Base-by-base conservation (phyloP, 306 rosid genomes). In the Cotoneaster glaucophyllus region DNA sequence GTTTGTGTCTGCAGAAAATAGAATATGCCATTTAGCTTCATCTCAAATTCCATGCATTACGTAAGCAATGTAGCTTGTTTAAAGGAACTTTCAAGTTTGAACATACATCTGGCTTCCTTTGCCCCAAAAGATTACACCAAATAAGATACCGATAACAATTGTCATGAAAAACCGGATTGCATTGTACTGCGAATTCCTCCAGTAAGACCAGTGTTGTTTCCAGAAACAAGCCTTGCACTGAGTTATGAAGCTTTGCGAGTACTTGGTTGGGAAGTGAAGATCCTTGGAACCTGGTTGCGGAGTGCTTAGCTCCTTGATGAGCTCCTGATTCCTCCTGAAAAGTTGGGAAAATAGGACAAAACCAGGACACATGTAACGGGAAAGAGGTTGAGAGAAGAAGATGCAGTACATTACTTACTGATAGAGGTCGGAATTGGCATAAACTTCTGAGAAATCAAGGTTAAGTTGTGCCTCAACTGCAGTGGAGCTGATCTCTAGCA, bases 221-320 rank as follows among this genome's bases (percentile, higher is more conserved):
- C 86, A 82, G 58, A 85, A 77, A 79, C 88, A 85, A 67, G 88
- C 86, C 75, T 69, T 67, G 80, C 72, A 82, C 62, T 82, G 88
- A 48, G 78, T 81, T 29, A 57, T 15, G 48, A 79, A 76, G 34
- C 86, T 64, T 54, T 77, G 86, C 3, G 88, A 82, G 82, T 78
- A 85, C 34, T 75, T 59, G 22, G 84, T 82, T 3, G 82, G 76
- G 69, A 85, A 85, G 58, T 82, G 37, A 4, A 85, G 80, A 64
- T 85, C 88, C 75, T 79, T 71, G n/a, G 86, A 85, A 26, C 84
- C 86, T 37, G 74, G 84, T 11, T 67, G 79, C 14, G 85, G 85
- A 10, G 75, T 69, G 75, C 86, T 82, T 28, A 85, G 73, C 57
- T 82, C 76, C 70, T 69, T 64, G 25, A 82, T 85, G 24, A 85